Evolutionary conservation across 2,329 filamentous ascomycete genomes (phyloP).

Genomic region (Penicillium brasilianum): DNA sequence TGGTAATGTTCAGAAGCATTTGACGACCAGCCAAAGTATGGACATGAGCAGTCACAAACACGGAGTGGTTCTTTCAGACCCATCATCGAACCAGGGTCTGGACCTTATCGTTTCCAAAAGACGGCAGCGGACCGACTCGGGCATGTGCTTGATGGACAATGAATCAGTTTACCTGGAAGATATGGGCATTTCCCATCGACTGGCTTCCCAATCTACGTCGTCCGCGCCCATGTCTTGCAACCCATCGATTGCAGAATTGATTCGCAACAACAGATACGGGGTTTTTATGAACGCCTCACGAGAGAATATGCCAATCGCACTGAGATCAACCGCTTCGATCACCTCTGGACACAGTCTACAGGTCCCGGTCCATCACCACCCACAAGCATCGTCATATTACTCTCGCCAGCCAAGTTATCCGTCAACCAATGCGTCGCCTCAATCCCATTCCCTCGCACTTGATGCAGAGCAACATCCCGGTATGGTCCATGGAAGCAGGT

Average conservation of each 20-base stretch:
- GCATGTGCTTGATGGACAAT: constrained; percentile 22
- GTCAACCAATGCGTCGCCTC: constrained; percentile 15
- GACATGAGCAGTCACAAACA: constrained; percentile 8
- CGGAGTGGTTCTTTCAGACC: constrained; percentile 21
- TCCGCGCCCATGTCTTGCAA: constrained; percentile 28
- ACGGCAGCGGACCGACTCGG: constrained; percentile 23
- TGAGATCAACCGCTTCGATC: constrained; percentile 9
- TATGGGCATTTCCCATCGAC: constrained; percentile 36
- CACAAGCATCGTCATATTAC: constrained; percentile 34
- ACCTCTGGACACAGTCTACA: constrained; percentile 4
- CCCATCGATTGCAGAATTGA: constrained; percentile 30
- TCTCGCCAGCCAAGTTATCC: constrained; percentile 30
- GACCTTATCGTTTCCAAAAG: constrained; percentile 34
- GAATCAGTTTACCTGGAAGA: constrained; percentile 36
- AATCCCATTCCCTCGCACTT: neutral
- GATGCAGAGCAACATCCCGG: neutral
- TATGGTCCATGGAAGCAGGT: constrained; percentile 1
- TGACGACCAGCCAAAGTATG: constrained; percentile 21
- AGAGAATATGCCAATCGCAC: constrained; percentile 19
- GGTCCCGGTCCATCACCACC: constrained; percentile 10
- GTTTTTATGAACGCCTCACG: constrained; percentile 16
- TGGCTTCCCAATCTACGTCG: constrained; percentile 32
- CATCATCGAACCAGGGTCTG: constrained; percentile 20
- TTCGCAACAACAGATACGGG: constrained; percentile 20
- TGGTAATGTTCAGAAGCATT: constrained; percentile 11